Evolutionary conservation across 169 alveolate species (phyloP), one percentile per base, ranked within the genome.

Genomic region (Eimeria acervulina): DNA sequence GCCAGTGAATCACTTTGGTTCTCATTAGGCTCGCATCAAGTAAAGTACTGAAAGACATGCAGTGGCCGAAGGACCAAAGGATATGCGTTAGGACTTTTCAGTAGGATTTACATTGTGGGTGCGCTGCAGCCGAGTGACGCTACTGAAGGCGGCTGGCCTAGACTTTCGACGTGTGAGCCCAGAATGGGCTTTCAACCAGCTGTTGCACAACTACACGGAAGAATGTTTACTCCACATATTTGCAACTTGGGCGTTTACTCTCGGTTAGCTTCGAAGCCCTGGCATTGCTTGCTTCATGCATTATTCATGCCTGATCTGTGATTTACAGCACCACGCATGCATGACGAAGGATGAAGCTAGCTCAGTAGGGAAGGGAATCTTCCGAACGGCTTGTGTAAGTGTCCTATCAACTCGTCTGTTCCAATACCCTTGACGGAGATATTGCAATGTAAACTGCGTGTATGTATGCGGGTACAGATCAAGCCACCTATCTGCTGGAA

Each of bases 211-310:
- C 78, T 90, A 90, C 90, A 52, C 74, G 19, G 95, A 90, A 47
- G 95, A 90, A 44, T 90, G 90, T 59, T 70, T 72, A 6, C 80
- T 90, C 19, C 70, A 90, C 80, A 55, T 74, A 52, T 90, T 90
- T n/a, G 88, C 87, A 21, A 42, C 95, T 7, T 90, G 90, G 95
- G 95, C 90, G 52, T 90, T 90, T 23, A 90, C 90, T 31, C 74
- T 72, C 33, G 95, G 95, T 90, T 21, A 21, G 95, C 38, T 74
- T 21, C 61, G 44, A 28, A 68, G 26, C 7, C 19, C 19, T 44
- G 31, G 0, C 12, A 44, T 2, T n/a, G 44, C 6, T 68, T 68
- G 26, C 44, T 3, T 68, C n/a, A 63, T 68, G 78, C 19, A 68
- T 0, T 68, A 2, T 68, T 13, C 44, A 31, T 68, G 23, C 26